A percentile compares a stretch with the other conserved stretches of the same genome.
Evolutionary conservation across 192 early-diverging fungal genomes (phyloP).

Genomic region (Gryganskiella cystojenkinii): DNA sequence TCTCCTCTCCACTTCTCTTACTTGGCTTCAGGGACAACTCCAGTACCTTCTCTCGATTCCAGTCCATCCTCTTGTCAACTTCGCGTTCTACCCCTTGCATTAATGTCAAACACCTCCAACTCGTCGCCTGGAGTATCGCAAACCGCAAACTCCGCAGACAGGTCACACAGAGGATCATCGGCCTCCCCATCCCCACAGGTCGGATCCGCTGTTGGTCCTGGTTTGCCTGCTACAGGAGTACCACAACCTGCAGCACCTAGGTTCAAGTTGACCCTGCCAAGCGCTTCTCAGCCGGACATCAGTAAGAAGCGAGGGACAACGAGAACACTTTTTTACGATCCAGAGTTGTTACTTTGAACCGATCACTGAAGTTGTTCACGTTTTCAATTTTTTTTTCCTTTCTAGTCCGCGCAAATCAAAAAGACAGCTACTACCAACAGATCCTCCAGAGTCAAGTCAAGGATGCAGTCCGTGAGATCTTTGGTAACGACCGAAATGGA

Average conservation of each 20-base stretch:
- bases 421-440: conserved; percentile 86
- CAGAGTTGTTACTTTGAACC: neutral
- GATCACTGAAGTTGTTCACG: neutral
- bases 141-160: conserved; percentile 51
- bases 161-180: conserved; percentile 25
- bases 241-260: conserved; percentile 13
- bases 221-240: neutral
- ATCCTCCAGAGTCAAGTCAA: conserved; percentile 71
- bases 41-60: neutral
- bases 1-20: too few species aligned
- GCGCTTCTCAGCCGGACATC: conserved; percentile 83
- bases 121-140: neutral
- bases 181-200: neutral
- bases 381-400: neutral
- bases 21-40: too few species aligned
- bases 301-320: conserved; percentile 39
- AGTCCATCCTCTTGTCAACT: neutral
- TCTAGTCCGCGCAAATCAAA: conserved; percentile 88
- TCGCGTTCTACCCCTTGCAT: neutral
- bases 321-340: neutral
- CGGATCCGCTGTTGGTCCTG: conserved; percentile 1
- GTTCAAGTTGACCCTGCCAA: conserved; percentile 67
- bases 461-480: conserved; percentile 67
- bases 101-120: neutral
- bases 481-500: conserved; percentile 58